phyloP scores from a whole-genome alignment of 1,284 basidiomycete species.

The Thecaphora thlaspeos region DNA sequence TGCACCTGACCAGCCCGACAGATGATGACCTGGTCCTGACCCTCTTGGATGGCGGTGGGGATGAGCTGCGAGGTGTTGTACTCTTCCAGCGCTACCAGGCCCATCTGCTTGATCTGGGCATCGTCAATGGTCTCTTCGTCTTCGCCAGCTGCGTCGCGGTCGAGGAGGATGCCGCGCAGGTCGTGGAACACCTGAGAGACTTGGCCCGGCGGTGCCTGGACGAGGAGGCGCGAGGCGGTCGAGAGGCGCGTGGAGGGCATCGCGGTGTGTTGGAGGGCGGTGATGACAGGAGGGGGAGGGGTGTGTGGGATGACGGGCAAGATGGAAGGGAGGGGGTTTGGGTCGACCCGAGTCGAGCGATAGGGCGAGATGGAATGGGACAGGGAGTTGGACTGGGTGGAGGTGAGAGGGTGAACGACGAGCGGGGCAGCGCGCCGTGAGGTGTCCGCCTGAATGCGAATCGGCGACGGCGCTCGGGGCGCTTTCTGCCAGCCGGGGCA shows the following conservation, averaged over 20 bases:
- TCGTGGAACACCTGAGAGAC: conserved; percentile 42
- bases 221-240: conserved; percentile 21
- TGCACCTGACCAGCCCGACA: conserved; percentile 22
- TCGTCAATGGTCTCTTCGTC: conserved; percentile 17
- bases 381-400: too few relatives aligned
- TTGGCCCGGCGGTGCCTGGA: conserved; percentile 44
- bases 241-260: conserved; percentile 11
- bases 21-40: conserved; percentile 17
- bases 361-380: too few relatives aligned
- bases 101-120: conserved; percentile 18
- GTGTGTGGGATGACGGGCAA: too few relatives aligned
- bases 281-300: too few relatives aligned
- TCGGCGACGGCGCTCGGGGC: too few relatives aligned
- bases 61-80: conserved; percentile 44
- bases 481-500: too few relatives aligned
- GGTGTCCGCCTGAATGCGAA: too few relatives aligned
- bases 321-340: too few relatives aligned
- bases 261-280: not conserved
- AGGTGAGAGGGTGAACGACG: too few relatives aligned
- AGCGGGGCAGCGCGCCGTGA: too few relatives aligned
- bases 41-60: conserved; percentile 14
- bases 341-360: not conserved
- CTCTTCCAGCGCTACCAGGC: conserved; percentile 23
- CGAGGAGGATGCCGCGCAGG: conserved; percentile 37
- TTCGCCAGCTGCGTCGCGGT: conserved; percentile 18